A percentile compares a stretch with the other conserved stretches of the same genome.
Evolutionary conservation across 768 basidiomycete species (phyloP).

Genomic region (Tricholoma furcatifolium): DNA sequence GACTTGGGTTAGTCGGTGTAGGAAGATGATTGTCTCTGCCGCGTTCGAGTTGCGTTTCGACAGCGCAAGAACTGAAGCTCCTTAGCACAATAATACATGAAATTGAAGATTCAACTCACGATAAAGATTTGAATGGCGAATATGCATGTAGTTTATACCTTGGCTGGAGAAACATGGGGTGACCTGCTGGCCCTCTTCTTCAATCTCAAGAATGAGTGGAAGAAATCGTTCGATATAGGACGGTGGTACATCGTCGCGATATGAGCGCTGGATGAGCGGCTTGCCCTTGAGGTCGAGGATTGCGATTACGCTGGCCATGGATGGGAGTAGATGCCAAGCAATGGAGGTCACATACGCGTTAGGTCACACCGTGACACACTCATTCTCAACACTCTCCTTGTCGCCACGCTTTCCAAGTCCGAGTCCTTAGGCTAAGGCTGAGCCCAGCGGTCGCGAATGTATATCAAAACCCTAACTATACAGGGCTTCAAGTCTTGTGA

Average conservation of each 20-base stretch:
- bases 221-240: slow-evolving; percentile 92
- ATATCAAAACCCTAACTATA: slow-evolving; percentile 86
- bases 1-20: slow-evolving; percentile 90
- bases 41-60: slow-evolving; percentile 97
- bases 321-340: not conserved
- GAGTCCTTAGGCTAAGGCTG: not conserved
- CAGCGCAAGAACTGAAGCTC: slow-evolving; percentile 77
- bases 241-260: slow-evolving; percentile 91
- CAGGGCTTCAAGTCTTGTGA: slow-evolving; percentile 98
- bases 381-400: not conserved
- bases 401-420: not conserved
- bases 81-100: not conserved
- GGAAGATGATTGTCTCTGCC: slow-evolving; percentile 93
- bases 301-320: slow-evolving; percentile 71
- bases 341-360: slow-evolving; percentile 18
- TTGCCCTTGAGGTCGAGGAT: slow-evolving; percentile 99
- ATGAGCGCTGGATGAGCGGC: slow-evolving; percentile 93
- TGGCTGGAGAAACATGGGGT: slow-evolving; percentile 95
- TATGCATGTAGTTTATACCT: slow-evolving; percentile 98
- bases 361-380: slow-evolving; percentile 7
- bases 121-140: slow-evolving; percentile 96
- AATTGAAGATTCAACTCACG: slow-evolving; percentile 48
- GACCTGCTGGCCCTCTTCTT: slow-evolving; percentile 95
- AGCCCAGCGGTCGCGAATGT: slow-evolving; percentile 41
- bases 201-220: slow-evolving; percentile 89